Base-by-base conservation (phyloP, 768 basidiomycete species). In the Sarcodon sp. region DNA sequence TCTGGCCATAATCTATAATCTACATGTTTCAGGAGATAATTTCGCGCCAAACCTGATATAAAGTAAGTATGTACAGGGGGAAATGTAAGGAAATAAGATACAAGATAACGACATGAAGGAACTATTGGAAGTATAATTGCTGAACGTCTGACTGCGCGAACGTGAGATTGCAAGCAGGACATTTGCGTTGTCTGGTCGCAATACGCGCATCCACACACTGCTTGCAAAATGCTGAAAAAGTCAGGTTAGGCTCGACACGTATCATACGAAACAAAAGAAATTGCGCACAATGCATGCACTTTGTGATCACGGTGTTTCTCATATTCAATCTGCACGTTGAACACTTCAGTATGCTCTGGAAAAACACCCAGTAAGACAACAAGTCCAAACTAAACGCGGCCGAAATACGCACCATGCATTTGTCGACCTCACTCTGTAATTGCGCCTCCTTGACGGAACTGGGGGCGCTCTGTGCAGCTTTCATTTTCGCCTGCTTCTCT, bases 121-220 rank as follows among this genome's bases (percentile, higher is more conserved):
- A 45, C 66, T 52, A 73, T 56, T 80, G 79, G 62, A 83, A 79
- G 56, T 69, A 80, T 33, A 83, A 59, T 9, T 70, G 67, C 56
- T 77, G 73, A n/a, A 91, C 87, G 53, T 98, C 92, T 44, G 80
- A 82, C 55, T 81, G 77, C 4, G 83, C 81, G 66, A 98, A 98
- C 1, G 73, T 64, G 33, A 84, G 58, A 52, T 83, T 83, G 61
- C 93, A 98, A 6, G 84, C 81, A 18, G 92, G 92, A 65, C 93
- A 98, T 62, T 93, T 93, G 27, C 93, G 82, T 61, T 96, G 92
- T 50, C 93, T 79, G 12, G 87, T 91, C 27, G 83, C 66, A 55
- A 97, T 74, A 37, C 94, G 83, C n/a, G 80, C 71, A 53, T 96
- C 92, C 33, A 97, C 74, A 59, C 85, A 96, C 47, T 71, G 61